Evolutionary conservation across 2,329 filamentous ascomycete species (phyloP).

Genomic region (Aspergillus fischeri): DNA sequence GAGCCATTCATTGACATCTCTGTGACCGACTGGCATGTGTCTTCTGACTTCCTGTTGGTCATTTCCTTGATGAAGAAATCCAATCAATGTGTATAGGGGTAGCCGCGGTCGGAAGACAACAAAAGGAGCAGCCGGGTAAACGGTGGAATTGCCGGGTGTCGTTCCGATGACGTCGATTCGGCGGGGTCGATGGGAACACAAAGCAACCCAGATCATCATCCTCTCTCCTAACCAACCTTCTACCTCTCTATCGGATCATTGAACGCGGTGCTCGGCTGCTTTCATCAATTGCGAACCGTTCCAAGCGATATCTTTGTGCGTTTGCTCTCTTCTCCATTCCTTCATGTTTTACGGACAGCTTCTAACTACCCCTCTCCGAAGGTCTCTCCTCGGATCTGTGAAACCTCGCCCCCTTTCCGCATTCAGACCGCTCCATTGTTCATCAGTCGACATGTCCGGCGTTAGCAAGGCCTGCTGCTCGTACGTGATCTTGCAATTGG

Average conservation of each 20-base stretch:
- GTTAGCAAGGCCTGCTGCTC: conserved; percentile 45
- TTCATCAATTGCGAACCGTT: neutral
- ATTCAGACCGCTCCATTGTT: conserved; percentile 18
- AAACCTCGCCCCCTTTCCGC: conserved; percentile 6
- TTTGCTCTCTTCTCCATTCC: neutral
- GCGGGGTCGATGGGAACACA: conserved; percentile 8
- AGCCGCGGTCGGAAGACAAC: neutral
- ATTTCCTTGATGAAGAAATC: too few species aligned
- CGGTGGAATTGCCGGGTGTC: conserved; percentile 9
- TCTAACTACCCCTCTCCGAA: conserved; percentile 22
- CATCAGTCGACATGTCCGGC: conserved; percentile 32
- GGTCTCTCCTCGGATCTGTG: conserved; percentile 13
- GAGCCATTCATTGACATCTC: too few species aligned
- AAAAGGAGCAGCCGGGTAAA: neutral
- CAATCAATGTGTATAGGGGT: neutral
- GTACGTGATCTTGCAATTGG: conserved; percentile 23
- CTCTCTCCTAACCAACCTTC: neutral
- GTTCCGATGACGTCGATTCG: conserved; percentile 19
- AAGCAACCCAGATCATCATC: neutral
- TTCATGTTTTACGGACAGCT: conserved; percentile 19
- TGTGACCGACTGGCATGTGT: too few species aligned
- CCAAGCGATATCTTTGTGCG: neutral
- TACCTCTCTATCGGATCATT: neutral
- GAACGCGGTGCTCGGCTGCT: neutral
- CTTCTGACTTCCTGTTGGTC: too few species aligned